These are phyloP conservation scores for Astrocystis sublimbata DNA, from an alignment of 495 filamentous ascomycete genomes.

Conservation along the genomic window DNA sequence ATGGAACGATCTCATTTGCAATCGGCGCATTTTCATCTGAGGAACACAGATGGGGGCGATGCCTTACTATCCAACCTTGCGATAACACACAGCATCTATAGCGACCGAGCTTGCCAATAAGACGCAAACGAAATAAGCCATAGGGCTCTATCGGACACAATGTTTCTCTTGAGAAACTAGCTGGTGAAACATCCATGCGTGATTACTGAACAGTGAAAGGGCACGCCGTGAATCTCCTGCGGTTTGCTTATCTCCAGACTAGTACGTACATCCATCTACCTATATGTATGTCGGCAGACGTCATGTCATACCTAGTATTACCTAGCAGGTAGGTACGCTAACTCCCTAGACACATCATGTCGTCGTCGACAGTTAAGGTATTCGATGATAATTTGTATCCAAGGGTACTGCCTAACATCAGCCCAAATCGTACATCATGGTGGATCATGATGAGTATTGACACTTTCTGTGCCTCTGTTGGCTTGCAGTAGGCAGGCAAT, in stretches of 20 bases:
- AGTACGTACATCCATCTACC: too few relatives aligned
- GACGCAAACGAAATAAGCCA: too few relatives aligned
- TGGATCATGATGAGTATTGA: background rate
- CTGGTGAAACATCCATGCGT: slow-evolving; percentile 1
- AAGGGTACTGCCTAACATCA: background rate
- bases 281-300: slow-evolving; percentile 14
- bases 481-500: background rate
- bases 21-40: background rate
- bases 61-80: background rate
- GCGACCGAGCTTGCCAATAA: background rate
- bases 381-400: background rate
- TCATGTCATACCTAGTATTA: slow-evolving; percentile 19
- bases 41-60: background rate
- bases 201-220: slow-evolving; percentile 2
- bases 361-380: background rate
- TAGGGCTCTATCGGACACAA: background rate
- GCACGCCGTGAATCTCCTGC: background rate
- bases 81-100: background rate
- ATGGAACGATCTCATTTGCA: background rate
- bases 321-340: background rate
- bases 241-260: too few relatives aligned
- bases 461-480: background rate
- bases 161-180: slow-evolving; percentile 1
- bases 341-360: background rate
- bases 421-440: background rate